Conservation (phyloP, 306 rosid genomes). For the Sophora flavescens region DNA sequence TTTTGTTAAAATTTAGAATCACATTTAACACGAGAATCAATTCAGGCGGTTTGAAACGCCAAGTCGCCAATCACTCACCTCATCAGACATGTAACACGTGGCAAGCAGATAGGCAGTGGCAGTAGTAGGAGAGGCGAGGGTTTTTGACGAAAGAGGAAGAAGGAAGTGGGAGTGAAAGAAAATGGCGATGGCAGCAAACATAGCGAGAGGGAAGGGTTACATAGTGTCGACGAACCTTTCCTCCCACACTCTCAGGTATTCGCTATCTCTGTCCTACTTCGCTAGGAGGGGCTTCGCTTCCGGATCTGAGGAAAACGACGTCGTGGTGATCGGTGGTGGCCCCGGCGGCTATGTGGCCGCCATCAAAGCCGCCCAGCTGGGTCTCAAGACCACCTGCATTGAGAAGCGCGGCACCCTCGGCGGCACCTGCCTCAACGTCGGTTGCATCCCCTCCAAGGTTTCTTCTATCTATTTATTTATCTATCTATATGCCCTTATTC, state of each 20-base stretch:
- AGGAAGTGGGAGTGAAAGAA: not conserved
- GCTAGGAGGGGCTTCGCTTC: constrained; percentile 75
- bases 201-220: constrained; percentile 47
- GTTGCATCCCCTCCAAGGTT: constrained; percentile 98
- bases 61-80: no score
- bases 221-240: constrained; percentile 34
- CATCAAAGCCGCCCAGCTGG: constrained; percentile 95
- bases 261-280: constrained; percentile 1
- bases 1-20: no score
- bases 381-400: constrained; percentile 95
- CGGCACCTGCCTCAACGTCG: constrained; percentile 98
- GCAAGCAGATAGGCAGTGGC: not conserved
- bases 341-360: constrained; percentile 99
- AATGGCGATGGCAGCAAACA: constrained; percentile 66
- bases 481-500: no score
- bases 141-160: constrained; percentile 4
- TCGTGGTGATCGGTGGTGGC: constrained; percentile 94
- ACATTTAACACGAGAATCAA: no score
- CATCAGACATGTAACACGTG: constrained; percentile 22
- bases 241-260: constrained; percentile 59
- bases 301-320: constrained; percentile 93
- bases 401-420: constrained; percentile 99
- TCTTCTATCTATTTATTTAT: not conserved
- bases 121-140: not conserved
- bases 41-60: no score